Evolutionary conservation across 352 stramenopile genomes (phyloP).

Genomic region (Globisporangium takayamanum): DNA sequence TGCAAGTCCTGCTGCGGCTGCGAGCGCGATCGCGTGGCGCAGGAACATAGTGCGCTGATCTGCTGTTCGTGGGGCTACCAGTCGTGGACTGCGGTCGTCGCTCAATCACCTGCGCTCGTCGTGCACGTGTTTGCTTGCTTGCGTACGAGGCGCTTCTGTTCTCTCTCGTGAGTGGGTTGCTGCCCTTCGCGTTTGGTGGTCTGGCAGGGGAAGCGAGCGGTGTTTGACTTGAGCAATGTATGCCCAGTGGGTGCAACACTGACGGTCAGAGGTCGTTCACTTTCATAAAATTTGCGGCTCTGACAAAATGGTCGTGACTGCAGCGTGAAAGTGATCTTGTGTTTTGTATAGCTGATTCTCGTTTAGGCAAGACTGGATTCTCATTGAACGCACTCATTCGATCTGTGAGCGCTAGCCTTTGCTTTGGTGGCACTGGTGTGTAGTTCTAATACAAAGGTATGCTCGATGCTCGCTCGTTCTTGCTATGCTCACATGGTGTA

Average conservation of each 20-base stretch:
- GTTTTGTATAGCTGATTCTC: too few species aligned
- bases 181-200: too few species aligned
- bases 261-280: background rate
- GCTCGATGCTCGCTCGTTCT: too few species aligned
- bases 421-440: too few species aligned
- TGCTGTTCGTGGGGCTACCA: background rate
- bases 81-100: too few species aligned
- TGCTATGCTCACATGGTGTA: too few species aligned
- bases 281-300: background rate
- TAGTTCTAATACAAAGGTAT: too few species aligned
- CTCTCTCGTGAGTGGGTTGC: background rate
- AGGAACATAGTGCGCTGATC: background rate
- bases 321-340: background rate
- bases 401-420: too few species aligned
- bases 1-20: background rate
- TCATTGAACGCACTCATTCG: too few species aligned
- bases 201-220: too few species aligned
- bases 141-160: background rate
- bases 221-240: conserved; percentile 5
- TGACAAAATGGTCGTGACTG: background rate
- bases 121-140: background rate
- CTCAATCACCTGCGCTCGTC: too few species aligned
- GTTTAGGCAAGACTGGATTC: too few species aligned
- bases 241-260: background rate
- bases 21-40: background rate